Percentiles rank a stretch among this genome's conserved stretches.
Conservation (phyloP, 345 rosid genomes). For the Brassica rapa region DNA sequence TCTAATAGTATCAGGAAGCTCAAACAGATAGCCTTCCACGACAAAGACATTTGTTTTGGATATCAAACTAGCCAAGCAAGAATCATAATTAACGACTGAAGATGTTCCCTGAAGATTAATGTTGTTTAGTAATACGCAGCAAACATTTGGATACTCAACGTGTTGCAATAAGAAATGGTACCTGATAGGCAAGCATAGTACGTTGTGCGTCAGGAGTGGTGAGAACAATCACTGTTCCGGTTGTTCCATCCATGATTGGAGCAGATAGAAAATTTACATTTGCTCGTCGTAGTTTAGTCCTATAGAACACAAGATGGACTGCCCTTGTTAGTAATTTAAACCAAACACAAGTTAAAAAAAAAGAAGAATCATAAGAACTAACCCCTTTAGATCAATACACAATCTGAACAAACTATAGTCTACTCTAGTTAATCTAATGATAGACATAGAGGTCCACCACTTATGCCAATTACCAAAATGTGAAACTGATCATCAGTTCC, state of each 20-base stretch:
- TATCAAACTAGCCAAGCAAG: constrained; percentile 69
- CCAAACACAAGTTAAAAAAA: not conserved
- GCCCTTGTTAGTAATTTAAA: constrained; percentile 21
- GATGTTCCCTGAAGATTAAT: constrained; percentile 72
- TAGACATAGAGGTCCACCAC: not conserved
- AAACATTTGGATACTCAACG: not conserved
- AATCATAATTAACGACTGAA: constrained; percentile 69
- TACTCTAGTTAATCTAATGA: not conserved
- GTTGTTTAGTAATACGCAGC: not conserved
- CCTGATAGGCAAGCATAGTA: constrained; percentile 97
- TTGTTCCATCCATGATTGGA: constrained; percentile 86
- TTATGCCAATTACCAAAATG: not conserved
- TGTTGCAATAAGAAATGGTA: constrained; percentile 22
- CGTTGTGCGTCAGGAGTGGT: constrained; percentile 97
- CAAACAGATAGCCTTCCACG: constrained; percentile 94
- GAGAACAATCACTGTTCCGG: constrained; percentile 95
- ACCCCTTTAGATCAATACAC: not conserved
- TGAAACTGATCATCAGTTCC: not conserved
- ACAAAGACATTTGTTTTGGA: constrained; percentile 75
- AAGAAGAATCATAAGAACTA: constrained; percentile 5
- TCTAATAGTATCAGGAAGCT: constrained; percentile 83
- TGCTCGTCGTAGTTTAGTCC: constrained; percentile 77
- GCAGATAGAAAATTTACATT: constrained; percentile 83
- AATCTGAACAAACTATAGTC: not conserved
- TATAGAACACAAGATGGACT: constrained; percentile 28